Conservation (phyloP, 352 stramenopile species). For the Globisporangium ultimum region DNA sequence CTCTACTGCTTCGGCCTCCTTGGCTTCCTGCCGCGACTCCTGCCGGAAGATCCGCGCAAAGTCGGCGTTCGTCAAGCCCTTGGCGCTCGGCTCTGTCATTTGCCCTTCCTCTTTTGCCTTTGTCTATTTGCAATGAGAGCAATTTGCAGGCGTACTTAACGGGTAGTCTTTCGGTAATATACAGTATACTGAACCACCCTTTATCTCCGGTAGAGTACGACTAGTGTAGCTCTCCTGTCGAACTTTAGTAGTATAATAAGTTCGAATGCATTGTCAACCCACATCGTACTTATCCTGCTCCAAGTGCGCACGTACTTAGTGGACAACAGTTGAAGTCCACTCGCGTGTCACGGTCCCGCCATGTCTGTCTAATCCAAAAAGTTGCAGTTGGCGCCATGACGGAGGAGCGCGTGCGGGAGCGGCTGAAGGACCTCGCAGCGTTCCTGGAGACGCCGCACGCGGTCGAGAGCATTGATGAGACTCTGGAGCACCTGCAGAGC, state of each 20-base stretch:
- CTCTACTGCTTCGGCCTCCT: neutral
- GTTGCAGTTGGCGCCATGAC: slow-evolving; percentile 20
- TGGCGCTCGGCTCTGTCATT: neutral
- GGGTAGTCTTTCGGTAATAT: too few relatives aligned
- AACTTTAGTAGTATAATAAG: too few relatives aligned
- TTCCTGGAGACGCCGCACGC: slow-evolving; percentile 59
- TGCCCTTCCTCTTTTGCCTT: neutral
- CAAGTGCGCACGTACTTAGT: too few relatives aligned
- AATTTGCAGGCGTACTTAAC: too few relatives aligned
- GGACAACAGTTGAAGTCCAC: too few relatives aligned
- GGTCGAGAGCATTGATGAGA: slow-evolving; percentile 67
- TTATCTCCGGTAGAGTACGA: too few relatives aligned
- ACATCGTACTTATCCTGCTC: too few relatives aligned
- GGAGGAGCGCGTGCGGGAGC: slow-evolving; percentile 36
- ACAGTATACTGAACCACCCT: too few relatives aligned
- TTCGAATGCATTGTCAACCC: too few relatives aligned
- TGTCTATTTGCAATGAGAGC: too few relatives aligned
- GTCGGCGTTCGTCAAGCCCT: slow-evolving; percentile 64
- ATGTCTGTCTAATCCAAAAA: neutral
- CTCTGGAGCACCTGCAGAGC: slow-evolving; percentile 45
- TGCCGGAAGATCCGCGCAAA: slow-evolving; percentile 76
- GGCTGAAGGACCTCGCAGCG: slow-evolving; percentile 54
- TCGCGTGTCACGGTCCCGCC: too few relatives aligned
- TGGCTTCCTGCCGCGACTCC: slow-evolving; percentile 20
- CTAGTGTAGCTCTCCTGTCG: too few relatives aligned